Percentiles rank a stretch among this genome's conserved stretches.
phyloP scores from a whole-genome alignment of 1,284 basidiomycete genomes.

The Malassezia sp. region DNA sequence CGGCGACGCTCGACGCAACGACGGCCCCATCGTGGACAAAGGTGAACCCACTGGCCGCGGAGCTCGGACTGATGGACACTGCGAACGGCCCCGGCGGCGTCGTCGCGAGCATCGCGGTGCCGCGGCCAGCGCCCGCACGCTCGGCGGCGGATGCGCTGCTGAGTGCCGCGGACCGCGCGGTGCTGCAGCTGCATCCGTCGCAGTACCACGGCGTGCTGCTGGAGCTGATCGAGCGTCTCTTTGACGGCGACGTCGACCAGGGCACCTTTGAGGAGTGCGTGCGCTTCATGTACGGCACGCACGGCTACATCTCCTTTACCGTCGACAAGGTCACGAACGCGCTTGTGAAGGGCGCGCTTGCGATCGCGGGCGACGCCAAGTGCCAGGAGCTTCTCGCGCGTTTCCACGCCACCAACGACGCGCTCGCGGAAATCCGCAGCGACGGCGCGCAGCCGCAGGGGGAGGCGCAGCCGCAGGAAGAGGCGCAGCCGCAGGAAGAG shows the following conservation, averaged over 20 bases:
- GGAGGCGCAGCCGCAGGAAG: constrained; percentile 14
- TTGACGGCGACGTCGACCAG: constrained; percentile 83
- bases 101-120: constrained; percentile 21
- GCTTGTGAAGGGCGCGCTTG: constrained; percentile 53
- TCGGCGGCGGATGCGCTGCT: constrained; percentile 20
- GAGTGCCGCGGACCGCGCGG: constrained; percentile 34
- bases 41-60: constrained; percentile 53
- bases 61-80: constrained; percentile 58
- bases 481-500: constrained; percentile 52
- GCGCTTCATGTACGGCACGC: constrained; percentile 89
- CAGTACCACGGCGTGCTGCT: constrained; percentile 73
- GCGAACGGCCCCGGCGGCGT: constrained; percentile 47
- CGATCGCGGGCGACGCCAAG: constrained; percentile 64
- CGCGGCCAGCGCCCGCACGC: constrained; percentile 11
- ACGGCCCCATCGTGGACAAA: constrained; percentile 40
- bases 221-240: constrained; percentile 82
- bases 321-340: constrained; percentile 76
- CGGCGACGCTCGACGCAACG: constrained; percentile 49
- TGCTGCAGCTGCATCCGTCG: constrained; percentile 47
- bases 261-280: constrained; percentile 84
- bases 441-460: constrained; percentile 37
- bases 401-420: constrained; percentile 51
- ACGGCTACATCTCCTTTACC: constrained; percentile 84
- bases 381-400: constrained; percentile 73
- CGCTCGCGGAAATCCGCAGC: constrained; percentile 21